Evolutionary conservation across 2,329 filamentous ascomycete species (phyloP), one percentile per base, ranked within the genome.

Genomic region (Aspergillus pseudoterreus): DNA sequence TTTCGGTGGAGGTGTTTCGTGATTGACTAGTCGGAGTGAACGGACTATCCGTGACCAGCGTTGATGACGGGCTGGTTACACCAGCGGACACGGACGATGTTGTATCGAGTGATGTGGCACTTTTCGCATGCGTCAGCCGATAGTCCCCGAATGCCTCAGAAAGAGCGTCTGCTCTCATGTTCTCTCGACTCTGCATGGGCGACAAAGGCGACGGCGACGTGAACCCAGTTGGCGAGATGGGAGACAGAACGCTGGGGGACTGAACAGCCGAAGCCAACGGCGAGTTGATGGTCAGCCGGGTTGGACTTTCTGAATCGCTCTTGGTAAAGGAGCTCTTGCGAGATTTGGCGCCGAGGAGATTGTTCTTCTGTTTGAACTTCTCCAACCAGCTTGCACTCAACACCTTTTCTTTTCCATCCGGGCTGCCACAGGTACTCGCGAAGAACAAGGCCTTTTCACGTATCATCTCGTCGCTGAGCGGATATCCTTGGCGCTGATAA

Each of bases 301-400:
- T 81, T n/a, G 72, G 69, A 52, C 79, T 82, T 61, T 89, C 86
- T 0, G 84, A 81, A 49, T 92, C 87, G 66, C 89, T 91, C 35
- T 84, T 68, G 43, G 62, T 54, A 27, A 65, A 53, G 6, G 81
- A 82, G 27, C 73, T 71, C 65, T 82, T 83, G 43, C 81, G 71
- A 42, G 76, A 76, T 60, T 78, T 79, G 10, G 78, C 73, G 35
- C 79, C 77, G 59, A 77, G 70, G 10, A 86, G 65, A 57, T 81
- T 84, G 68, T 95, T 87, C 74, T 92, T 96, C 67, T 90, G 84
- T 76, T 96, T 96, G 78, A 97, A 97, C 68, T 94, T 95, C 65
- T 96, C 90, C 32, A 97, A 79, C 92, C 92, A 96, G 59, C 79
- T 85, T 27, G 83, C 77, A 59, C 83, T 94, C 58, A 90, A 82